Conservation (phyloP, 805 yeast genomes). For the Candida maris region DNA sequence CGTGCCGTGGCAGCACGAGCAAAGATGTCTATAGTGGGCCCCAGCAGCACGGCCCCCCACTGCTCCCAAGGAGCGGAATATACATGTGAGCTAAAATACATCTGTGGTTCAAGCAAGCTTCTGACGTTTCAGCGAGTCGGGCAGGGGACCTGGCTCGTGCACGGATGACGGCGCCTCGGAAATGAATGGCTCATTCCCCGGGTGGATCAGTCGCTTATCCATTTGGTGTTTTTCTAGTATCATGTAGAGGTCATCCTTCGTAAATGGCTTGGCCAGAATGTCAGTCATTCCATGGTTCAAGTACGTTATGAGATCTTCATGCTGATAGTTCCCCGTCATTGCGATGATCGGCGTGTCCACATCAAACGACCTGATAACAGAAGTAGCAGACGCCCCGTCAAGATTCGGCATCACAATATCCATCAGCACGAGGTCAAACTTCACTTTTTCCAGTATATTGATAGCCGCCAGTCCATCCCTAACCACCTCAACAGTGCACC, state of each 20-base stretch:
- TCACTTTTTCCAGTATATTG: conserved; percentile 62
- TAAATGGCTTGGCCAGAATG: conserved; percentile 90
- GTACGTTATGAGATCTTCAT: conserved; percentile 74
- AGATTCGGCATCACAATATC: conserved; percentile 87
- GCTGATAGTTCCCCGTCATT: conserved; percentile 88
- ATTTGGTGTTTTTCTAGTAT: conserved; percentile 73
- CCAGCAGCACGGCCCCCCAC: too few relatives aligned
- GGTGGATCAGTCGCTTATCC: conserved; percentile 32
- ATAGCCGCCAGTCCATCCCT: conserved; percentile 92
- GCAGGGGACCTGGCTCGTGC: background rate
- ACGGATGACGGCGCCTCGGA: conserved; percentile 6
- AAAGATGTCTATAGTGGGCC: too few relatives aligned
- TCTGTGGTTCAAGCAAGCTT: conserved; percentile 4
- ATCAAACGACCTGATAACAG: conserved; percentile 82
- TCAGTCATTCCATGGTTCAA: conserved; percentile 89
- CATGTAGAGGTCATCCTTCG: conserved; percentile 76
- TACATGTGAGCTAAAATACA: background rate
- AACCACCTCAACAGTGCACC: conserved; percentile 89
- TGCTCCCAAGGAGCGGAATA: too few relatives aligned
- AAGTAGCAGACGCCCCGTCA: conserved; percentile 88
- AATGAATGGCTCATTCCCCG: conserved; percentile 20
- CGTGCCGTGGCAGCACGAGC: too few relatives aligned
- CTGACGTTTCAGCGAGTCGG: conserved; percentile 1
- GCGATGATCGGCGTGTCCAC: conserved; percentile 86
- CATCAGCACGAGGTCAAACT: conserved; percentile 77